A percentile compares a stretch with the other conserved stretches of the same genome.
Conservation (phyloP, 139 green algal genomes). For the Tetradesmus obliquus region DNA sequence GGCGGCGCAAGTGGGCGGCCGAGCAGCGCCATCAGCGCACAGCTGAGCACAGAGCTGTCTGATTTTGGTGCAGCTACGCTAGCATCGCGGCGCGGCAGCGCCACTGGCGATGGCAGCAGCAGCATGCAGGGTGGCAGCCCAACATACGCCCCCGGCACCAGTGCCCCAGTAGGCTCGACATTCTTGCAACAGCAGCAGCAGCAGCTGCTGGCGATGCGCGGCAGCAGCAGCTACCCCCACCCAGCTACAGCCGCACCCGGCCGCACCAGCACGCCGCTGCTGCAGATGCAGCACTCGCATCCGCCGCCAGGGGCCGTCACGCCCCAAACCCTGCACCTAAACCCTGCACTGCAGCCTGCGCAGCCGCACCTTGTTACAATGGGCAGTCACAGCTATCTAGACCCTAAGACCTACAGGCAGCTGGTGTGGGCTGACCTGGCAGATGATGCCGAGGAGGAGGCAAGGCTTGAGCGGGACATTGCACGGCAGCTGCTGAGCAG, state of each 20-base stretch:
- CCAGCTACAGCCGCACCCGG: background rate
- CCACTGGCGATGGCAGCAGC: background rate
- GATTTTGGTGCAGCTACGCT: background rate
- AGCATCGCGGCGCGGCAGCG: background rate
- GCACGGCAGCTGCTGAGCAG: slow-evolving; percentile 21
- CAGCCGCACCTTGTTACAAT: slow-evolving; percentile 18
- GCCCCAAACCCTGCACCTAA: background rate
- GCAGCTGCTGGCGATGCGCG: background rate
- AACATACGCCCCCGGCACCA: background rate
- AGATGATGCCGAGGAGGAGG: slow-evolving; percentile 43
- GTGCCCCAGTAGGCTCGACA: background rate
- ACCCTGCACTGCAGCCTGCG: slow-evolving; percentile 16
- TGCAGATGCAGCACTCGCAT: background rate
- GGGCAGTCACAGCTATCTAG: slow-evolving; percentile 39
- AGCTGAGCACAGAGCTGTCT: slow-evolving; percentile 20
- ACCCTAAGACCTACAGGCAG: slow-evolving; percentile 50
- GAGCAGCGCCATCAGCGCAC: background rate
- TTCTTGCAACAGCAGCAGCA: background rate
- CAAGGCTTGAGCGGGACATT: background rate
- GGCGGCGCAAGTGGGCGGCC: background rate
- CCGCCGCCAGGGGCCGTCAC: background rate
- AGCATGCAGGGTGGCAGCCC: background rate
- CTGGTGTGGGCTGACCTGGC: slow-evolving; percentile 65
- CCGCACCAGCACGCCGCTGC: background rate
- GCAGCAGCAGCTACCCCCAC: background rate